Evolutionary conservation across 768 basidiomycete genomes (phyloP).

Genomic region (Lactarius hengduanensis): DNA sequence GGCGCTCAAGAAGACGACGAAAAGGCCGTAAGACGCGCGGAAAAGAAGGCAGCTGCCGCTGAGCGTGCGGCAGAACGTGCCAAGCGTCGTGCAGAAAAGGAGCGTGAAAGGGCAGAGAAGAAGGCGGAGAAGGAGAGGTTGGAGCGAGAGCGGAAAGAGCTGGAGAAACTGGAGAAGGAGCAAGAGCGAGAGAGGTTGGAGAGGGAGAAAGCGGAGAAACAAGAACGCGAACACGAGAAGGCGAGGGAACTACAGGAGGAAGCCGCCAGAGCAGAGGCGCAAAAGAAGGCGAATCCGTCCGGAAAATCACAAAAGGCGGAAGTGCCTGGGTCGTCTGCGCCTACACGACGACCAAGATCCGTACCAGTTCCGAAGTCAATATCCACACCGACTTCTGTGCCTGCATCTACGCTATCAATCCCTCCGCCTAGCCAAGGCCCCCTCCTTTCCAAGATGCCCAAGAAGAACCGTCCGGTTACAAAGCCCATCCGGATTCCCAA

Average conservation of each 20-base stretch:
- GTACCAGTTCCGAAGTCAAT: constrained; percentile 26
- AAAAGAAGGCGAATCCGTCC: constrained; percentile 15
- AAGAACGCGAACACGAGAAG: constrained; percentile 30
- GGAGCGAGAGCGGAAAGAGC: constrained; percentile 42
- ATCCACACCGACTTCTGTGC: constrained; percentile 29
- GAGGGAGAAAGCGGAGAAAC: constrained; percentile 34
- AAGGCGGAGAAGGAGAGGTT: constrained; percentile 49
- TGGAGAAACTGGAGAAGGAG: constrained; percentile 42
- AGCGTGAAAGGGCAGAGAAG: constrained; percentile 55
- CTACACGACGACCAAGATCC: constrained; percentile 33
- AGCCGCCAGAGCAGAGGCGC: constrained; percentile 23
- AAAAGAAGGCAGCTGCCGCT: constrained; percentile 58
- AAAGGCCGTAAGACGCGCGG: constrained; percentile 40
- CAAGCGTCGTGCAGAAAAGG: constrained; percentile 60
- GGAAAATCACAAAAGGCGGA: constrained; percentile 26
- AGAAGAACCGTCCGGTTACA: constrained; percentile 69
- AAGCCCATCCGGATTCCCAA: constrained; percentile 59
- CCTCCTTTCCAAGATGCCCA: constrained; percentile 77
- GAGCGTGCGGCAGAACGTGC: constrained; percentile 64
- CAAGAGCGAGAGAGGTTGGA: constrained; percentile 36
- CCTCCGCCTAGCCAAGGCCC: constrained; percentile 61
- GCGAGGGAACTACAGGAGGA: constrained; percentile 35
- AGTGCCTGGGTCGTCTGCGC: constrained; percentile 7
- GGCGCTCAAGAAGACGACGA: constrained; percentile 44
- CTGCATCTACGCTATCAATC: constrained; percentile 25